These are phyloP conservation scores for Chytriomyces sp. DNA, from an alignment of 192 early-diverging fungal genomes.

Conservation along the genomic window DNA sequence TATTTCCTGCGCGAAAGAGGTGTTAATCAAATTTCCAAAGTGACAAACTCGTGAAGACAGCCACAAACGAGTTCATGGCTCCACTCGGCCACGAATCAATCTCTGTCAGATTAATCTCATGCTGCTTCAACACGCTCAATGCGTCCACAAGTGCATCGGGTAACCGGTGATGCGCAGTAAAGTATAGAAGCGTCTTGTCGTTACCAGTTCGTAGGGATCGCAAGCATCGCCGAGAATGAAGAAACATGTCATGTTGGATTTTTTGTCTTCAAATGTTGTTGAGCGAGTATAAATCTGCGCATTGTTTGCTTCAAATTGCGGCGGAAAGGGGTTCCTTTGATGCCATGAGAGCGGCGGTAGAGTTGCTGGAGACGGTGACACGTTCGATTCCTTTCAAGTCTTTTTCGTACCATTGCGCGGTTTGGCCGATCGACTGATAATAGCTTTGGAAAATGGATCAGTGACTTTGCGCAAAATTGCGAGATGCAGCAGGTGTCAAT, in stretches of 20 bases:
- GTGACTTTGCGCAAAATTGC: slow-evolving; percentile 13
- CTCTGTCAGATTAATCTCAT: slow-evolving; percentile 81
- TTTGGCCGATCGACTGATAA: slow-evolving; percentile 84
- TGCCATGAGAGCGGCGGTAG: slow-evolving; percentile 83
- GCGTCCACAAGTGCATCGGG: slow-evolving; percentile 86
- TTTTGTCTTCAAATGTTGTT: slow-evolving; percentile 78
- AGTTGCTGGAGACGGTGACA: slow-evolving; percentile 80
- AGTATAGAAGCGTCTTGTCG: slow-evolving; percentile 82
- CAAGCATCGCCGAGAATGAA: slow-evolving; percentile 79
- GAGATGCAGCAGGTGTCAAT: too few relatives aligned
- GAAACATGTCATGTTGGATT: slow-evolving; percentile 89
- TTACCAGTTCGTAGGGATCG: slow-evolving; percentile 62
- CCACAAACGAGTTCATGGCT: slow-evolving; percentile 57
- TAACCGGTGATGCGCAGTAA: slow-evolving; percentile 89
- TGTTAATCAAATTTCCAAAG: background rate
- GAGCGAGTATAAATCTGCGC: slow-evolving; percentile 77
- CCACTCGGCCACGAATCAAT: slow-evolving; percentile 87
- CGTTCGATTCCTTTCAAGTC: slow-evolving; percentile 74
- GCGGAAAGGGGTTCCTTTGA: slow-evolving; percentile 76
- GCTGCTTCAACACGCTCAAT: slow-evolving; percentile 79
- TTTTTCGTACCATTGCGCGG: slow-evolving; percentile 69
- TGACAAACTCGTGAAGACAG: background rate
- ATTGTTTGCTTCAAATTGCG: slow-evolving; percentile 78
- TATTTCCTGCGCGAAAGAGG: slow-evolving; percentile 67
- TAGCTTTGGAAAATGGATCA: slow-evolving; percentile 8